phyloP scores from a whole-genome alignment of 129 eudicot genomes.

The Lonicera japonica region DNA sequence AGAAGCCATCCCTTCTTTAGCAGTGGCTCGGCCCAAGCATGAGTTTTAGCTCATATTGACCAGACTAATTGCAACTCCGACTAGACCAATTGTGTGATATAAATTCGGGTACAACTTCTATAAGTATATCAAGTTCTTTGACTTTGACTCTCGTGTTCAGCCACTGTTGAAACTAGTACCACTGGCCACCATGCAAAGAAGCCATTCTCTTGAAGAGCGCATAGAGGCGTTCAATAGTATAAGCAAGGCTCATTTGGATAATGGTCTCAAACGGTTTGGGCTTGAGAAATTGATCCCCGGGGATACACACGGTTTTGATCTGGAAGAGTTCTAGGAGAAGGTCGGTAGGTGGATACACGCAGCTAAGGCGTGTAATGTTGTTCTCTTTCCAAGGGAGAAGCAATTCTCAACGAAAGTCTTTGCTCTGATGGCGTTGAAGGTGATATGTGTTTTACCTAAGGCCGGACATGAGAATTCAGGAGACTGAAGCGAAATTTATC shows the following conservation, averaged over 20 bases:
- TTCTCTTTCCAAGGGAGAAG: conserved; percentile 19
- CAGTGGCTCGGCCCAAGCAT: too few species aligned
- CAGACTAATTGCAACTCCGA: too few species aligned
- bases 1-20: too few species aligned
- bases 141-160: neutral
- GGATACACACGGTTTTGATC: conserved; percentile 2
- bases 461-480: too few species aligned
- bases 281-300: conserved; percentile 14
- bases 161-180: neutral
- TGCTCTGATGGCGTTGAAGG: conserved; percentile 4
- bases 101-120: too few species aligned
- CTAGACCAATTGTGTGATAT: too few species aligned
- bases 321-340: conserved; percentile 11
- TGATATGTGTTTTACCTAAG: conserved; percentile 3
- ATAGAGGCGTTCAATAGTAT: conserved; percentile 1
- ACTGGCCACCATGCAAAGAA: neutral
- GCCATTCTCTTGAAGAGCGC: conserved; percentile 5
- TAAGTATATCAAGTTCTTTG: neutral
- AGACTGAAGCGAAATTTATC: too few species aligned
- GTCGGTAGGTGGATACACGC: conserved; percentile 19
- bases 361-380: neutral
- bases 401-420: conserved; percentile 11
- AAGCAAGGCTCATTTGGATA: conserved; percentile 1
- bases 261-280: neutral
- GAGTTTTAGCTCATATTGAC: too few species aligned